These are phyloP conservation scores for Diplotaxis tenuifolia DNA, from an alignment of 345 rosid genomes.

Conservation along the genomic window DNA sequence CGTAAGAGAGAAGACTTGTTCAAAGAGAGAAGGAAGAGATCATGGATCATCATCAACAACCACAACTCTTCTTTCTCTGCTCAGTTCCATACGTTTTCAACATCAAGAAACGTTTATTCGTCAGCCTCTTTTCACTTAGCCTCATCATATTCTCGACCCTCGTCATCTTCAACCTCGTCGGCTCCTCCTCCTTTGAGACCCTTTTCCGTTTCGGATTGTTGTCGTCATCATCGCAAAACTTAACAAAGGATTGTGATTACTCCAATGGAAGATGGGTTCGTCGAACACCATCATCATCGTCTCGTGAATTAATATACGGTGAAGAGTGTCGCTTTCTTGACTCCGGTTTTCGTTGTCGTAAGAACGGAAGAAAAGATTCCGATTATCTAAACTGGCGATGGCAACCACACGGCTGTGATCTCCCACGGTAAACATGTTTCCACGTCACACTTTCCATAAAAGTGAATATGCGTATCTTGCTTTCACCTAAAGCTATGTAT, in stretches of 20 bases:
- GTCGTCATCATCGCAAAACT: not conserved
- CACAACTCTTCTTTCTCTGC: slow-evolving; percentile 19
- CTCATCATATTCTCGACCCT: slow-evolving; percentile 43
- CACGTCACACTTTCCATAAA: not conserved
- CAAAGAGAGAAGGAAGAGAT: slow-evolving; percentile 28
- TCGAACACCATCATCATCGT: slow-evolving; percentile 30
- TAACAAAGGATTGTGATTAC: slow-evolving; percentile 48
- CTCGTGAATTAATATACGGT: slow-evolving; percentile 33
- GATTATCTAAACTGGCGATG: slow-evolving; percentile 82
- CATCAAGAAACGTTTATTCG: slow-evolving; percentile 41
- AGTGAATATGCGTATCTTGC: not conserved
- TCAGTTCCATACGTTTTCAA: slow-evolving; percentile 24
- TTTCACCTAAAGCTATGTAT: slow-evolving; percentile 6
- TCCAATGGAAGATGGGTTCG: slow-evolving; percentile 69
- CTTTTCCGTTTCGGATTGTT: slow-evolving; percentile 30
- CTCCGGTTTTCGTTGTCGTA: slow-evolving; percentile 68
- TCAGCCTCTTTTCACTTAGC: slow-evolving; percentile 30
- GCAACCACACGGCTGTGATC: slow-evolving; percentile 75
- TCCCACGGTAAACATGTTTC: slow-evolving; percentile 56
- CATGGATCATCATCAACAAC: slow-evolving; percentile 21
- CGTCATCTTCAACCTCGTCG: slow-evolving; percentile 25
- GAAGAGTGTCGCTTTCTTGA: slow-evolving; percentile 83
- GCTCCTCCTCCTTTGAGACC: slow-evolving; percentile 15
- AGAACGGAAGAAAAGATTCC: slow-evolving; percentile 58
- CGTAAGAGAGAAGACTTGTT: slow-evolving; percentile 29